Evolutionary conservation across 768 basidiomycete genomes (phyloP).

Genomic region (Lactarius tabidus): DNA sequence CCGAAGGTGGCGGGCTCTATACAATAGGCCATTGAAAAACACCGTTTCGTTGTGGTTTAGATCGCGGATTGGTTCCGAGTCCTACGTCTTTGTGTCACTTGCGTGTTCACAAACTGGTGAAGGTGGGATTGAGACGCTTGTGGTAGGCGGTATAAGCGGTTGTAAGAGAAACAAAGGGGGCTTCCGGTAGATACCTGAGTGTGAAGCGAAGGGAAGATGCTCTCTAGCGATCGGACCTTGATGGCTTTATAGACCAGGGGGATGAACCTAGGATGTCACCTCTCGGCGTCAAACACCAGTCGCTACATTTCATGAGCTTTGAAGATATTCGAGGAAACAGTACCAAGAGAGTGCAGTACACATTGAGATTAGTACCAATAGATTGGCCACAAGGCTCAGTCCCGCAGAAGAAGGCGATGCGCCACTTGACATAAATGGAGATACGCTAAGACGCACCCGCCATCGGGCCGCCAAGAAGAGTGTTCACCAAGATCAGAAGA

Average conservation of each 20-base stretch:
- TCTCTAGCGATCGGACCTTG: slow-evolving; percentile 2
- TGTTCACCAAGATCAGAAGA: neutral
- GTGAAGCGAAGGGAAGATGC: neutral
- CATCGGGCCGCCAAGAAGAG: neutral
- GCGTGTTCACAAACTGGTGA: neutral
- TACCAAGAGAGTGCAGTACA: neutral
- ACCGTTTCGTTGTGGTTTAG: neutral
- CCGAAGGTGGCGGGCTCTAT: neutral
- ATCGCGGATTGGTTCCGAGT: neutral
- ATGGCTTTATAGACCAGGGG: slow-evolving; percentile 11
- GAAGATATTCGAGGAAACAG: neutral
- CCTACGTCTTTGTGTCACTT: too few relatives aligned
- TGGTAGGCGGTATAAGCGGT: neutral
- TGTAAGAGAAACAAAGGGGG: neutral
- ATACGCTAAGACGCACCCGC: neutral
- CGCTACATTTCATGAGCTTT: slow-evolving; percentile 4
- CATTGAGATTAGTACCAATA: neutral
- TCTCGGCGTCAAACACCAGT: neutral
- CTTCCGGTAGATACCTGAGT: neutral
- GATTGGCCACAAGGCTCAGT: slow-evolving; percentile 3
- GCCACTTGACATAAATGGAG: neutral
- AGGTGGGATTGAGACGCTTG: neutral
- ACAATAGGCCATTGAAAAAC: slow-evolving; percentile 1
- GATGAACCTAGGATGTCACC: neutral
- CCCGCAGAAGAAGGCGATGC: neutral